phyloP scores from a whole-genome alignment of 2,329 filamentous ascomycete species.

The Elsinoe necatrix region DNA sequence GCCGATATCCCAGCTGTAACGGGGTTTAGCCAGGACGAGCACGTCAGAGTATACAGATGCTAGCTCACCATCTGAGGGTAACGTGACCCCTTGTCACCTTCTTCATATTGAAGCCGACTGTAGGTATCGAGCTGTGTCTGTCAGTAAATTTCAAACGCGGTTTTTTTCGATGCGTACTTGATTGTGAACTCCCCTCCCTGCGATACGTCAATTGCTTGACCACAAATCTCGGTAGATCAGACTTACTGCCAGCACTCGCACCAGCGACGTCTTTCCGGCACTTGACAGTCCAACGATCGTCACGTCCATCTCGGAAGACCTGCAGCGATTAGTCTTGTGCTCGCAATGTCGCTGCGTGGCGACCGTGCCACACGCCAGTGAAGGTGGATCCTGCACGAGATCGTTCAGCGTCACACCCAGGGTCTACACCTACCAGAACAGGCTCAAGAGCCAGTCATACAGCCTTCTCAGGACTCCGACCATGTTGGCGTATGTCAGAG shows the following conservation, averaged over 20 bases:
- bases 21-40: neutral
- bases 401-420: neutral
- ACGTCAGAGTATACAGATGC: constrained; percentile 6
- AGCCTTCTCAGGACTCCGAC: constrained; percentile 85
- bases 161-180: constrained; percentile 50
- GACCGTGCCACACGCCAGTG: neutral
- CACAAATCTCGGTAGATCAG: constrained; percentile 15
- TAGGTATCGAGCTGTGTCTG: constrained; percentile 77
- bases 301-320: constrained; percentile 99
- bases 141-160: constrained; percentile 26
- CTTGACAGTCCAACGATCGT: constrained; percentile 98
- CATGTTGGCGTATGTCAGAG: constrained; percentile 47
- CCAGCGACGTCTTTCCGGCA: constrained; percentile 90
- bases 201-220: constrained; percentile 31
- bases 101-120: constrained; percentile 99
- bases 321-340: constrained; percentile 32
- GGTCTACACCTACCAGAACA: constrained; percentile 72
- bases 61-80: constrained; percentile 77
- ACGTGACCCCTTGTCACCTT: constrained; percentile 96
- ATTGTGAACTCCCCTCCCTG: constrained; percentile 98
- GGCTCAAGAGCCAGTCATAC: constrained; percentile 96
- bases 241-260: constrained; percentile 90
- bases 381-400: neutral
- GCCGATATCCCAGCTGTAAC: constrained; percentile 80
- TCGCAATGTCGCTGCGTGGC: neutral